Percentiles rank a stretch among this genome's conserved stretches.
Conservation (phyloP, 2,329 filamentous ascomycete species). For the Lojkania enalia region DNA sequence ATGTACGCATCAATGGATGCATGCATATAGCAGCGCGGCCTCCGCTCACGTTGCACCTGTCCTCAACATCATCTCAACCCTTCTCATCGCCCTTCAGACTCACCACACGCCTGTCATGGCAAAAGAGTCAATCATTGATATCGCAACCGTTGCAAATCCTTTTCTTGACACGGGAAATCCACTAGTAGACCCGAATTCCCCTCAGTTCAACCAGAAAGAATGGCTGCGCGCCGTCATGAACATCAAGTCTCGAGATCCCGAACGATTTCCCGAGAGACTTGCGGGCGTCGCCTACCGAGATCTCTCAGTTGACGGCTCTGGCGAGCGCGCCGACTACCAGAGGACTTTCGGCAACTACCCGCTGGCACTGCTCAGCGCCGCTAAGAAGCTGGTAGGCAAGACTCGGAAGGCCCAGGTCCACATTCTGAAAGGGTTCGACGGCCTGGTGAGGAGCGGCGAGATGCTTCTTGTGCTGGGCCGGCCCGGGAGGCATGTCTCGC, state of each 20-base stretch:
- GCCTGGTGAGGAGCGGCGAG: conserved; percentile 66
- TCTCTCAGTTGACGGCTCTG: conserved; percentile 65
- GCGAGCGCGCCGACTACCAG: conserved; percentile 66
- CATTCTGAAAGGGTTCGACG: conserved; percentile 67
- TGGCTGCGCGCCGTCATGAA: conserved; percentile 49
- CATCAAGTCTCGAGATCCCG: conserved; percentile 55
- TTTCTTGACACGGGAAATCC: not conserved
- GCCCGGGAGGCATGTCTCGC: conserved; percentile 49
- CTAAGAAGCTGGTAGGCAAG: conserved; percentile 58
- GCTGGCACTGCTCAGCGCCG: conserved; percentile 57
- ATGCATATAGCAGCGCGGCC: too few relatives aligned
- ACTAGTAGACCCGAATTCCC: conserved; percentile 44
- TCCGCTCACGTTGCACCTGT: too few relatives aligned
- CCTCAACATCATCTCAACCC: too few relatives aligned
- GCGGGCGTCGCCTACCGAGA: conserved; percentile 65
- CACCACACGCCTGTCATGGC: not conserved
- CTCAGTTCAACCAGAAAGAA: conserved; percentile 44
- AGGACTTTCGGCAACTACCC: conserved; percentile 63
- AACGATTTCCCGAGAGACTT: conserved; percentile 47
- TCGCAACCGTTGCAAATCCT: not conserved
- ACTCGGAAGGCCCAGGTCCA: conserved; percentile 59
- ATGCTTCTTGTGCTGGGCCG: conserved; percentile 73
- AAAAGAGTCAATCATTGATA: not conserved
- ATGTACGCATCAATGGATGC: too few relatives aligned
- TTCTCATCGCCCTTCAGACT: too few relatives aligned